Evolutionary conservation across 106 monocot species (phyloP).

Genomic region (Iris macrosiphon): DNA sequence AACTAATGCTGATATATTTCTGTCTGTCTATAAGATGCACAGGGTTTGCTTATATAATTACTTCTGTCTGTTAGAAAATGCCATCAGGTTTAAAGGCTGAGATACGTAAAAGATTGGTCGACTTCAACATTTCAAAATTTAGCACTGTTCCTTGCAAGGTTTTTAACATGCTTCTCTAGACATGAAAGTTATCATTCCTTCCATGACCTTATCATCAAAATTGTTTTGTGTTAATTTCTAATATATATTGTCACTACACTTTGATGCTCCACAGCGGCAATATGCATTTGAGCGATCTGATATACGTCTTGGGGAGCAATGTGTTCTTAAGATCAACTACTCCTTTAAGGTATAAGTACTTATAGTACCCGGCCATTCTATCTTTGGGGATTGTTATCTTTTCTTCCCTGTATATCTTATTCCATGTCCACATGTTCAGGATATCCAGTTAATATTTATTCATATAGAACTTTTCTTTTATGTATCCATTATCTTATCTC

Average conservation of each 20-base stretch:
- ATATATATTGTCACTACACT: background rate
- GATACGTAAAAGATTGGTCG: slow-evolving; percentile 54
- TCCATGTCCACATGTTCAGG: too few relatives aligned
- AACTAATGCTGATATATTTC: background rate
- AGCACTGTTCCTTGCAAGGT: slow-evolving; percentile 93
- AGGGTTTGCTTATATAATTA: background rate
- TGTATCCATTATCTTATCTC: too few relatives aligned
- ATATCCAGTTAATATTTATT: too few relatives aligned
- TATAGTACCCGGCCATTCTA: too few relatives aligned
- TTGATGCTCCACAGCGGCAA: slow-evolving; percentile 40
- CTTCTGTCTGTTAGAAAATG: slow-evolving; percentile 50
- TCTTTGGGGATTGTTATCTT: too few relatives aligned
- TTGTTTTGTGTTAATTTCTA: background rate
- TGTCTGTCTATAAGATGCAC: background rate
- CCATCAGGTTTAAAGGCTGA: slow-evolving; percentile 74
- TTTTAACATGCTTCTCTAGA: background rate
- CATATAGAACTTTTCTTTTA: too few relatives aligned
- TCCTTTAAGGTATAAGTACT: slow-evolving; percentile 99
- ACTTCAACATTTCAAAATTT: slow-evolving; percentile 73
- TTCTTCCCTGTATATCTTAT: too few relatives aligned
- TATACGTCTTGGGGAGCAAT: slow-evolving; percentile 72
- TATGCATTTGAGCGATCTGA: slow-evolving; percentile 89
- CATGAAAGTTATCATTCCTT: background rate
- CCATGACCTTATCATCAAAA: background rate
- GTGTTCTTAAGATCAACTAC: slow-evolving; percentile 85